Conservation (phyloP, 176 grass and related monocot genomes). For the Pharus latifolius region DNA sequence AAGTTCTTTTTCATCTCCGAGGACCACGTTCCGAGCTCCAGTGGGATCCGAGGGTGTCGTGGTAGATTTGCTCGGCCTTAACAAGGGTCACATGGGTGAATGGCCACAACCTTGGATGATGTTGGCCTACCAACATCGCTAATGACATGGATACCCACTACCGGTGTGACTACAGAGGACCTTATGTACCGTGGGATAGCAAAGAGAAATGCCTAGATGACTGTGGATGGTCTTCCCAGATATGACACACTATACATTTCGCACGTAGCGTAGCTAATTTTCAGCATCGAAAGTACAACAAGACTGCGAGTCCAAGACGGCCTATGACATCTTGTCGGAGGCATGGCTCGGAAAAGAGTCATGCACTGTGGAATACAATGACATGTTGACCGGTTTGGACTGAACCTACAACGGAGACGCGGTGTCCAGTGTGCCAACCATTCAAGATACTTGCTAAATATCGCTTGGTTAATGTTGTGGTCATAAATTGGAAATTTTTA, state of each 20-base stretch:
- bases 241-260: no score
- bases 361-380: neutral
- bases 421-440: no score
- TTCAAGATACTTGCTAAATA: no score
- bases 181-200: slow-evolving; percentile 18
- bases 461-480: no score
- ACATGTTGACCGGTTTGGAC: no score
- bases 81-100: slow-evolving; percentile 80
- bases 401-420: no score
- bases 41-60: slow-evolving; percentile 39
- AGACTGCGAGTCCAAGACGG: slow-evolving; percentile 26
- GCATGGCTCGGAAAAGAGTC: slow-evolving; percentile 20
- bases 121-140: slow-evolving; percentile 48
- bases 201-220: slow-evolving; percentile 34
- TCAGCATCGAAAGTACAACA: no score
- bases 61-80: slow-evolving; percentile 46
- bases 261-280: neutral
- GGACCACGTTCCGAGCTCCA: slow-evolving; percentile 40
- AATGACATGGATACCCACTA: slow-evolving; percentile 18
- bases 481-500: no score
- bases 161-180: slow-evolving; percentile 54
- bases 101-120: slow-evolving; percentile 74
- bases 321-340: neutral
- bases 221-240: slow-evolving; percentile 53
- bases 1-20: neutral